Conservation (phyloP, 2,329 filamentous ascomycete genomes). For the Phoma sp. region DNA sequence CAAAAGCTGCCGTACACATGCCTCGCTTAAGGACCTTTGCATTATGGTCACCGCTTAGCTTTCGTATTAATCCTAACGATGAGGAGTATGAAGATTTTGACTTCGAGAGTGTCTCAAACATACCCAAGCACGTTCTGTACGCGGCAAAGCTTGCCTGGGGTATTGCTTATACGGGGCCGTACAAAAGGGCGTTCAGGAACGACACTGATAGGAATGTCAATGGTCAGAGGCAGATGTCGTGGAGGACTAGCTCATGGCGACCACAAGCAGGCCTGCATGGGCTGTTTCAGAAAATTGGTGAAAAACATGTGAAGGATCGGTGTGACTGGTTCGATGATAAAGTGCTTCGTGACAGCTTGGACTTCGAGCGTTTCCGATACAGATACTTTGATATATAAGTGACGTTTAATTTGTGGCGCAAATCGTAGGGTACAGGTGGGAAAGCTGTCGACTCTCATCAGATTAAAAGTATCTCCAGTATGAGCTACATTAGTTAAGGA, state of each 20-base stretch:
- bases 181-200: not conserved
- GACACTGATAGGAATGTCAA: no score
- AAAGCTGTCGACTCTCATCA: no score
- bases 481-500: not conserved
- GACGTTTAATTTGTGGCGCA: not conserved
- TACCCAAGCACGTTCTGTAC: not conserved
- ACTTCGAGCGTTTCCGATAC: not conserved
- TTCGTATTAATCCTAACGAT: not conserved
- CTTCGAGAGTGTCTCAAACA: not conserved
- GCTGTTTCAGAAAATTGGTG: constrained; percentile 15
- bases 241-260: constrained; percentile 18
- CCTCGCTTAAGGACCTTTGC: constrained; percentile 8
- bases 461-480: no score
- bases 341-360: not conserved
- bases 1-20: constrained; percentile 26
- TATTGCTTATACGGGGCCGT: constrained; percentile 1
- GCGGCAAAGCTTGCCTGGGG: constrained; percentile 13
- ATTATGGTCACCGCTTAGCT: constrained; percentile 20
- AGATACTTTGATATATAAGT: not conserved
- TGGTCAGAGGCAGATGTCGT: constrained; percentile 4
- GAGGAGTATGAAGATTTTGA: not conserved
- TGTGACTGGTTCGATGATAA: constrained; percentile 3
- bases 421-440: not conserved
- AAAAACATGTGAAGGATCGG: not conserved
- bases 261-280: constrained; percentile 16